Evolutionary conservation across 2,329 filamentous ascomycete genomes (phyloP).

Genomic region (Neopestalotiopsis sp.): DNA sequence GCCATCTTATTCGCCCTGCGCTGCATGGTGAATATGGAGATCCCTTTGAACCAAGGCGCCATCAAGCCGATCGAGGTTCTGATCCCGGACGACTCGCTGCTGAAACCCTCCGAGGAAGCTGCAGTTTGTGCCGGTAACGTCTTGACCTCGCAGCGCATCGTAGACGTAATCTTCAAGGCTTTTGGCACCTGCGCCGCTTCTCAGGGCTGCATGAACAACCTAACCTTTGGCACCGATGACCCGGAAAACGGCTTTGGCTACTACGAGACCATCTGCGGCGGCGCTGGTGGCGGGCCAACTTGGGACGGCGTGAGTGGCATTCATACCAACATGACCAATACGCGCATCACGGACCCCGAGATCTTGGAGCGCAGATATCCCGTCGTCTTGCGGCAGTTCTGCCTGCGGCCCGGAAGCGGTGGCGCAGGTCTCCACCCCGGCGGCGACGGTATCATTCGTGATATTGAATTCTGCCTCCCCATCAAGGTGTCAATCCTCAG

Average conservation of each 20-base stretch:
- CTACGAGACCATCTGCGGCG: constrained; percentile 42
- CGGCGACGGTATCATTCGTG: constrained; percentile 9
- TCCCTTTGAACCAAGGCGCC: constrained; percentile 39
- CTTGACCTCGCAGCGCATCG: constrained; percentile 35
- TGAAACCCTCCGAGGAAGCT: constrained; percentile 35
- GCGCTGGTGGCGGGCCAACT: constrained; percentile 36
- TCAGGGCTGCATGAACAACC: constrained; percentile 36
- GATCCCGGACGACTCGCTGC: constrained; percentile 32
- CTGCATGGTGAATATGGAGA: constrained; percentile 33
- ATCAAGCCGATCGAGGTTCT: constrained; percentile 32
- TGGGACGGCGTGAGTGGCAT: constrained; percentile 39
- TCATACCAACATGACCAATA: constrained; percentile 43
- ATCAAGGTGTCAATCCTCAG: constrained; percentile 16
- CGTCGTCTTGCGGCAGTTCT: constrained; percentile 20
- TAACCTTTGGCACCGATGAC: constrained; percentile 33
- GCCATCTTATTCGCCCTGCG: constrained; percentile 39
- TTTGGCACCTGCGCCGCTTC: constrained; percentile 32
- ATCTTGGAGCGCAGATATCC: constrained; percentile 36
- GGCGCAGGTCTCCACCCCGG: neutral
- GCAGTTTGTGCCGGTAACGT: constrained; percentile 35
- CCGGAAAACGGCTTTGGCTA: constrained; percentile 36
- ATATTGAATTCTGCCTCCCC: constrained; percentile 7
- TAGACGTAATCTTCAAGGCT: constrained; percentile 36
- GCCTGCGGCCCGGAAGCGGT: neutral
- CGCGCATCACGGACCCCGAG: constrained; percentile 41